Evolutionary conservation across 228 moss, liverwort and hornwort species (phyloP).

Genomic region (Sphagnum magellanicum): DNA sequence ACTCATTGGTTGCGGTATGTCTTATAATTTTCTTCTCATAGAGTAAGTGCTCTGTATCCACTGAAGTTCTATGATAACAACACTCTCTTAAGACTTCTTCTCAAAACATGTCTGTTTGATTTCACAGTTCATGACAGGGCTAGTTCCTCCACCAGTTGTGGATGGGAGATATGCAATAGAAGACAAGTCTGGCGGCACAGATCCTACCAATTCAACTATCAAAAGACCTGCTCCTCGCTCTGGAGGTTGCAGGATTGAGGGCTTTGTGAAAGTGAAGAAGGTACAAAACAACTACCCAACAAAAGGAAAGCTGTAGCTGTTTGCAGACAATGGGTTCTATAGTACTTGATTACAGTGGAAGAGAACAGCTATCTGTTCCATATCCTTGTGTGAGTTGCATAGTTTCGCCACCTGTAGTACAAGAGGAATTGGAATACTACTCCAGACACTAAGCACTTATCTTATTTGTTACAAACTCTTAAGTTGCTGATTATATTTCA

Average conservation of each 20-base stretch:
- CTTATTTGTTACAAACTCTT: too few relatives aligned
- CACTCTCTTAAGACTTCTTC: neutral
- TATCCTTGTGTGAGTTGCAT: too few relatives aligned
- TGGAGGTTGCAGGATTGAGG: slow-evolving; percentile 79
- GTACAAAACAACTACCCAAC: slow-evolving; percentile 8
- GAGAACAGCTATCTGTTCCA: too few relatives aligned
- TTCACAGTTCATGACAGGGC: slow-evolving; percentile 43
- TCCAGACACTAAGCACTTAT: too few relatives aligned
- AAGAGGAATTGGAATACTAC: too few relatives aligned
- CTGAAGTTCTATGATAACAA: neutral
- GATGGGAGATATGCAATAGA: slow-evolving; percentile 54
- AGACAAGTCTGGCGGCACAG: slow-evolving; percentile 51
- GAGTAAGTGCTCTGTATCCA: slow-evolving; percentile 2
- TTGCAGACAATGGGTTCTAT: too few relatives aligned
- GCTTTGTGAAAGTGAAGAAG: slow-evolving; percentile 81
- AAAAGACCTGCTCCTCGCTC: slow-evolving; percentile 63
- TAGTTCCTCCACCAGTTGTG: slow-evolving; percentile 48
- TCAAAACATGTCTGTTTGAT: neutral
- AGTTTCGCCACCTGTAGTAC: too few relatives aligned
- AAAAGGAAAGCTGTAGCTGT: neutral
- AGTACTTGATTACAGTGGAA: too few relatives aligned
- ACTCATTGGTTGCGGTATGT: slow-evolving; percentile 57
- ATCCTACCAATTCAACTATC: slow-evolving; percentile 23
- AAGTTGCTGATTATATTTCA: too few relatives aligned
- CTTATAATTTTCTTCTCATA: neutral